Conservation (phyloP, 495 filamentous ascomycete species). For the Achaetomiella virescens region DNA sequence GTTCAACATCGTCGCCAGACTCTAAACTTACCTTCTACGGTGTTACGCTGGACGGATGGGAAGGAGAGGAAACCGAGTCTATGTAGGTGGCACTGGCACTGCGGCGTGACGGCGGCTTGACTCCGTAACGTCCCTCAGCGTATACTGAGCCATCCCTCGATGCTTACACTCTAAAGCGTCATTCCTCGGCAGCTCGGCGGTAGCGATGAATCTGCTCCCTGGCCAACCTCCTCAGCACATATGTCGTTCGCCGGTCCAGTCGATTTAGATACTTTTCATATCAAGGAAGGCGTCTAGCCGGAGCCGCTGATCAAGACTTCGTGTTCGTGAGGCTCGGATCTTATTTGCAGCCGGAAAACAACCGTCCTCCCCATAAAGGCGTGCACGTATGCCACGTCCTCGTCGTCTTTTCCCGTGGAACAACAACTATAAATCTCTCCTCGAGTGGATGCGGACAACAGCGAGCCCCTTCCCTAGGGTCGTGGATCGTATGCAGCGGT, state of each 20-base stretch:
- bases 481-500: slow-evolving; percentile 3
- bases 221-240: neutral
- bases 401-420: neutral
- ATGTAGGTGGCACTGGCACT: neutral
- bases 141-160: neutral
- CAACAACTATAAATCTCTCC: neutral
- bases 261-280: neutral
- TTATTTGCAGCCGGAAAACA: neutral
- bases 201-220: neutral
- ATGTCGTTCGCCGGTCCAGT: neutral
- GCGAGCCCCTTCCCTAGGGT: neutral
- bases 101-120: neutral
- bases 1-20: no score
- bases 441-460: neutral
- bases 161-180: neutral
- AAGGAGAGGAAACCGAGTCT: neutral
- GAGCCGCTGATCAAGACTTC: slow-evolving; percentile 1
- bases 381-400: slow-evolving; percentile 1
- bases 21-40: no score
- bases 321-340: neutral
- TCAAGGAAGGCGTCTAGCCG: neutral
- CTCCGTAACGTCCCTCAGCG: neutral
- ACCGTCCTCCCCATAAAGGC: neutral
- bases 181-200: neutral
- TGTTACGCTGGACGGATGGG: neutral